These are phyloP conservation scores for Neofusicoccum parvum DNA, from an alignment of 2,329 filamentous ascomycete species.

Conservation along the genomic window DNA sequence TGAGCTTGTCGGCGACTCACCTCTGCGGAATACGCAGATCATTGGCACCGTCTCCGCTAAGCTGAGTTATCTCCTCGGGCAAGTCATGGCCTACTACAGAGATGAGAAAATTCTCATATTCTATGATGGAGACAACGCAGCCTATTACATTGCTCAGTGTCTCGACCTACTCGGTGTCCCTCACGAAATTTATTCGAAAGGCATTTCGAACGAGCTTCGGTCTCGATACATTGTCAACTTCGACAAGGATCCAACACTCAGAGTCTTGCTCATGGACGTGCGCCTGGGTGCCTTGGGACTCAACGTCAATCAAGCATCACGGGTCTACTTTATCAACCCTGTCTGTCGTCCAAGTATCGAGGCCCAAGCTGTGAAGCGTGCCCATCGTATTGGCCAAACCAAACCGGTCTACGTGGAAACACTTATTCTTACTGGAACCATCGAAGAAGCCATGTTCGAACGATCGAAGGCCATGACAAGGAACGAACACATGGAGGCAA, in stretches of 20 bases:
- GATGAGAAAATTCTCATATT: constrained; percentile 89
- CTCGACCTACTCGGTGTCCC: constrained; percentile 71
- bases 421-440: constrained; percentile 73
- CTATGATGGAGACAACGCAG: constrained; percentile 85
- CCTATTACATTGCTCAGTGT: constrained; percentile 81
- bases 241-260: constrained; percentile 67
- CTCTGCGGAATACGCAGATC: constrained; percentile 63
- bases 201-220: constrained; percentile 62
- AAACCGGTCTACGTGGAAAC: constrained; percentile 83
- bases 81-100: constrained; percentile 67
- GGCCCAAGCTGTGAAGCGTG: constrained; percentile 88
- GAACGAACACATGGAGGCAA: constrained; percentile 56
- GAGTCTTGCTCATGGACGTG: constrained; percentile 90
- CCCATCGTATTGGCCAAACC: constrained; percentile 81
- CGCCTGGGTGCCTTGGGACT: constrained; percentile 84
- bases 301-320: constrained; percentile 78
- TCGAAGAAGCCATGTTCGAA: constrained; percentile 82
- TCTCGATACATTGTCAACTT: constrained; percentile 79
- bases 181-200: constrained; percentile 68
- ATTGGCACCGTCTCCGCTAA: constrained; percentile 86
- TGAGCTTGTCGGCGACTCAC: constrained; percentile 46
- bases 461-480: constrained; percentile 75
- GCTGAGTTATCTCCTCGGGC: constrained; percentile 79
- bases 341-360: constrained; percentile 83
- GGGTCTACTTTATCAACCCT: constrained; percentile 87